Evolutionary conservation across 1,284 basidiomycete genomes (phyloP), one percentile per base, ranked within the genome.

Genomic region (Marasmius oreades): DNA sequence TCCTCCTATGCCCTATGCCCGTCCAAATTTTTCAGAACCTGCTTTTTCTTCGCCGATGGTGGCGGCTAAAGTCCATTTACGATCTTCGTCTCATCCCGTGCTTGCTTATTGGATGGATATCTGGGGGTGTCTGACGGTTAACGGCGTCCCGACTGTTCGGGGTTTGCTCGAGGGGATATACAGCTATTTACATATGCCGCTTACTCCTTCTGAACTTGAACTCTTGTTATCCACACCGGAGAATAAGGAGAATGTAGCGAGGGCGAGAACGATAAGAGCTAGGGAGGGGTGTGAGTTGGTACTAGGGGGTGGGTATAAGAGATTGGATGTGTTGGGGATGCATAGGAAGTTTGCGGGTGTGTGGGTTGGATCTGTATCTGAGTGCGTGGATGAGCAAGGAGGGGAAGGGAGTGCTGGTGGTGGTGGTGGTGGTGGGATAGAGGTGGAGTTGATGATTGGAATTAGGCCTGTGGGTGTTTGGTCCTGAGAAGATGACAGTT

Each of bases 271-370:
- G 34, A 34, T 28, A 7, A 45, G 58, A 18, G 58, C 51, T 24
- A 59, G 43, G 33, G 55, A 56, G 24, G 55, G 47, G 33, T 53
- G 51, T 54, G 58, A 50, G 24, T 20, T 59, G 16, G 24, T 59
- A n/a, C 39, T 56, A 28, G 26, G 33, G 14, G 55, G 56, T 10
- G 58, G 58, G 47, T 59, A 56, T 51, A 48, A 52, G 52, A 56
- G 58, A 26, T 50, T 55, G 22, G 58, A 59, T 51, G 55, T 53
- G 36, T 53, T 59, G 22, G 58, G 58, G 14, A 34, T 48, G 18
- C 55, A 53, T 45, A 51, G 58, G 46, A 51, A 37, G 23, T 59
- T 59, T 52, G 58, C 54, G 12, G 58, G 58, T 11, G 36, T 56
- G 23, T 56, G 36, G 39, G 55, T 59, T 24, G 58, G 55, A 18